Evolutionary conservation across 345 rosid genomes (phyloP).

Genomic region (Dipteronia dyeriana): DNA sequence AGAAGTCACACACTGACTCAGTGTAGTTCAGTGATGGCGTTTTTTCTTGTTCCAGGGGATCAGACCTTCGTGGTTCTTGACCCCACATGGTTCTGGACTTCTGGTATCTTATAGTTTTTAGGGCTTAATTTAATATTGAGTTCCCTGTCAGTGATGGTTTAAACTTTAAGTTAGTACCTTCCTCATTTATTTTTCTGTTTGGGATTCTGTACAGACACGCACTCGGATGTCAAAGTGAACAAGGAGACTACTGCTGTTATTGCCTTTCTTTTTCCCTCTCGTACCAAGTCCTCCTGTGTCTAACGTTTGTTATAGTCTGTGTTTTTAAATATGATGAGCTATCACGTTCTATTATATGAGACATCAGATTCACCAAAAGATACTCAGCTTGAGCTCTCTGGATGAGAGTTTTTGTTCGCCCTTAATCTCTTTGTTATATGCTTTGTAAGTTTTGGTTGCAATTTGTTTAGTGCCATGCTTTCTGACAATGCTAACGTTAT

Average conservation of each 20-base stretch:
- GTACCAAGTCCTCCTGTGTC: constrained; percentile 11
- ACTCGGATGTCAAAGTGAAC: constrained; percentile 17
- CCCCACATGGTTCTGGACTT: constrained; percentile 15
- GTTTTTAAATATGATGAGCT: constrained; percentile 36
- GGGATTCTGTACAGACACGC: constrained; percentile 22
- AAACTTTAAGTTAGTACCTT: constrained; percentile 13
- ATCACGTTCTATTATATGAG: constrained; percentile 58
- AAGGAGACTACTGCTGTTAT: constrained; percentile 15
- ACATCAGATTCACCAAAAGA: constrained; percentile 67
- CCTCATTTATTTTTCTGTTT: constrained; percentile 21
- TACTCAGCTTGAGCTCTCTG: constrained; percentile 72
- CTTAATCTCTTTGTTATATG: constrained; percentile 53
- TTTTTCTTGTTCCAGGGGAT: constrained; percentile 22
- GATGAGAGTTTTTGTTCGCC: constrained; percentile 68
- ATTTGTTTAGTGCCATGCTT: constrained; percentile 18
- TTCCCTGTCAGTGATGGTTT: constrained; percentile 25
- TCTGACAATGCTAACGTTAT: constrained; percentile 40
- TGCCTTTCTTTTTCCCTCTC: constrained; percentile 1
- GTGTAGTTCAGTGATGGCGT: constrained; percentile 14
- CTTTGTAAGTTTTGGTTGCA: constrained; percentile 53
- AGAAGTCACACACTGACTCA: constrained; percentile 10
- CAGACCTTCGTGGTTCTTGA: constrained; percentile 12
- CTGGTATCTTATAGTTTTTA: constrained; percentile 17
- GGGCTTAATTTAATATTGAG: constrained; percentile 18
- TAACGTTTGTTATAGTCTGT: constrained; percentile 21